Evolutionary conservation across 1,139 yeast genomes (phyloP).

Genomic region (Scheffersomyces parashehatae): DNA sequence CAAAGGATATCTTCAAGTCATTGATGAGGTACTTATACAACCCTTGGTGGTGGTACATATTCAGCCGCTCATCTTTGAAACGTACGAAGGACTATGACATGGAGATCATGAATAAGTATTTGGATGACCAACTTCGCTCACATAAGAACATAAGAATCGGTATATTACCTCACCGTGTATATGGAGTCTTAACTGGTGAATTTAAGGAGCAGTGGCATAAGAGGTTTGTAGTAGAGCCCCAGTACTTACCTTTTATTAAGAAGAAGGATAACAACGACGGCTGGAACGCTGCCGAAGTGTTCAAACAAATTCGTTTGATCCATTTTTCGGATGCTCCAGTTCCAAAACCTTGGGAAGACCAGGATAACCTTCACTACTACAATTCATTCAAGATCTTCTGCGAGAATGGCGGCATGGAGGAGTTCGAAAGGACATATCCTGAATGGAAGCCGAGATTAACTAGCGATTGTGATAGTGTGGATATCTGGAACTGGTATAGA

Average conservation of each 20-base stretch:
- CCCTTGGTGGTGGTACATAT: constrained; percentile 35
- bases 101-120: constrained; percentile 48
- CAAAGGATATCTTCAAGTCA: constrained; percentile 23
- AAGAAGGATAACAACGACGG: constrained; percentile 17
- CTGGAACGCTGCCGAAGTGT: constrained; percentile 29
- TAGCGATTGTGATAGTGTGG: constrained; percentile 36
- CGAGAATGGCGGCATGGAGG: constrained; percentile 10
- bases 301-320: constrained; percentile 25
- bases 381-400: constrained; percentile 30
- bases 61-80: constrained; percentile 21
- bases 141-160: constrained; percentile 26
- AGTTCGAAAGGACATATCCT: constrained; percentile 21
- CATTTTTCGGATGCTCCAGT: constrained; percentile 50
- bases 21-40: constrained; percentile 29
- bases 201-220: constrained; percentile 34
- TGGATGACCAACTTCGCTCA: constrained; percentile 15
- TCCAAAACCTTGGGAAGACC: constrained; percentile 48
- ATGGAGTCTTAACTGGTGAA: constrained; percentile 53
- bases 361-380: constrained; percentile 18
- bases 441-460: constrained; percentile 29
- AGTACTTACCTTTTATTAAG: constrained; percentile 30
- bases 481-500: constrained; percentile 26
- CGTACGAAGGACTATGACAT: constrained; percentile 42
- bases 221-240: constrained; percentile 30
- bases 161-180: constrained; percentile 45